phyloP scores from a whole-genome alignment of 169 alveolate genomes.

The Eimeria nieschulzi region DNA sequence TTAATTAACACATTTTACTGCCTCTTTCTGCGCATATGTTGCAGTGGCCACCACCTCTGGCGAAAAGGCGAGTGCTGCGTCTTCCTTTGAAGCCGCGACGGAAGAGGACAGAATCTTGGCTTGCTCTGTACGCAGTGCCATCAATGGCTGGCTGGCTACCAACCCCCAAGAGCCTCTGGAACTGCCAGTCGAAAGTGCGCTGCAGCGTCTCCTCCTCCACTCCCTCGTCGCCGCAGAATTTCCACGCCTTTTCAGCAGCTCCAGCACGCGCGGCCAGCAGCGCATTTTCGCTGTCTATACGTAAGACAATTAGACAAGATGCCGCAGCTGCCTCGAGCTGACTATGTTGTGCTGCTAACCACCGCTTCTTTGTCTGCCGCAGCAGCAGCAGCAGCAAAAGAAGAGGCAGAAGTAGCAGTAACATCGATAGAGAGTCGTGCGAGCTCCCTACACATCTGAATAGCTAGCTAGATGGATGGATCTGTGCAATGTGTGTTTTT shows the following conservation, averaged over 20 bases:
- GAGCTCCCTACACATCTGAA: neutral
- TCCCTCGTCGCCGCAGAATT: slow-evolving; percentile 86
- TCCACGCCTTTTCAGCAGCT: slow-evolving; percentile 84
- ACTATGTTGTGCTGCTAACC: neutral
- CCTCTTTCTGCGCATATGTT: too few relatives aligned
- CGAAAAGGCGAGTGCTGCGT: neutral
- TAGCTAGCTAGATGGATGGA: neutral
- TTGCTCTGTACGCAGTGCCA: slow-evolving; percentile 1
- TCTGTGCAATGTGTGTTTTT: neutral
- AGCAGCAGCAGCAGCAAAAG: too few relatives aligned
- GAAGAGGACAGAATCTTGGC: slow-evolving; percentile 31
- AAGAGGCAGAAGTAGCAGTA: neutral
- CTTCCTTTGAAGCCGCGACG: slow-evolving; percentile 1
- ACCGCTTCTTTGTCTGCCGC: neutral
- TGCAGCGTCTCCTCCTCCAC: slow-evolving; percentile 87
- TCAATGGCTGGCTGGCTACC: slow-evolving; percentile 20
- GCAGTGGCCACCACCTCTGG: neutral
- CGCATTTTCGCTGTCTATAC: slow-evolving; percentile 39
- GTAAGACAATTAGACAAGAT: neutral
- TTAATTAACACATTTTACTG: too few relatives aligned
- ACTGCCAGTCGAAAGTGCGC: slow-evolving; percentile 87
- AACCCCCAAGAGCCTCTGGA: slow-evolving; percentile 61
- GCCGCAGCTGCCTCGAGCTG: neutral
- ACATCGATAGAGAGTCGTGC: neutral
- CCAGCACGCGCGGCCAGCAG: slow-evolving; percentile 76